Evolutionary conservation across 179 eudicot genomes (phyloP), one percentile per base, ranked within the genome.

Genomic region (Beta lomatogona): DNA sequence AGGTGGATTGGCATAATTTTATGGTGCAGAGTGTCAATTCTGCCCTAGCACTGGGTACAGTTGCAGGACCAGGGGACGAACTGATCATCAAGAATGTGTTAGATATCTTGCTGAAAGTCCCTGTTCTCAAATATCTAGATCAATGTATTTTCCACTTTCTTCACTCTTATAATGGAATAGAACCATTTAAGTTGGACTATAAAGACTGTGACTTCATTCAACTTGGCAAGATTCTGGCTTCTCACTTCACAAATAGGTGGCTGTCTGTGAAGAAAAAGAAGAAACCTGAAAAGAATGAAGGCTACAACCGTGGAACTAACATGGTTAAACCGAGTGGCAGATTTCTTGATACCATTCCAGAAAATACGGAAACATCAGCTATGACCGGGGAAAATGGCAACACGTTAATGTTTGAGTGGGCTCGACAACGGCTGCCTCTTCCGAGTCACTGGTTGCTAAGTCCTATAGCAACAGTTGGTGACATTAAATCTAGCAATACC

Each of bases 351-450:
- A 89, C 97, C 71, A 94, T 95, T 88, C 90, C 86, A 6, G 99
- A 95, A 85, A 93, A 92, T 28, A 72, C 58, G 77, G 92, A 87
- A 77, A 71, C 84, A 11, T 63, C 84, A 59, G 61, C 55, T 36
- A 28, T 60, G 48, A 73, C 82, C 19, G 72, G 75, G 74, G 87
- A 80, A 66, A 87, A 70, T 75, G 70, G 79, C 61, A 83, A 84
- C 80, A 74, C 91, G 78, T 78, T 92, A 86, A 83, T 83, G 11
- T 83, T 81, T 45, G 98, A 95, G 86, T 95, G 99, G 99, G 96
- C 96, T 69, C 89, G 85, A 79, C 99, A 95, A 86, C 89, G 93
- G 77, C 84, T 94, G 83, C 98, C 94, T 81, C 95, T 94, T 85
- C 94, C 94, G 65, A 66, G 67, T 64, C 88, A 91, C 79, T 94